Base-by-base conservation (phyloP, 2,329 filamentous ascomycete genomes). In the Sphaerulina vaccinii region DNA sequence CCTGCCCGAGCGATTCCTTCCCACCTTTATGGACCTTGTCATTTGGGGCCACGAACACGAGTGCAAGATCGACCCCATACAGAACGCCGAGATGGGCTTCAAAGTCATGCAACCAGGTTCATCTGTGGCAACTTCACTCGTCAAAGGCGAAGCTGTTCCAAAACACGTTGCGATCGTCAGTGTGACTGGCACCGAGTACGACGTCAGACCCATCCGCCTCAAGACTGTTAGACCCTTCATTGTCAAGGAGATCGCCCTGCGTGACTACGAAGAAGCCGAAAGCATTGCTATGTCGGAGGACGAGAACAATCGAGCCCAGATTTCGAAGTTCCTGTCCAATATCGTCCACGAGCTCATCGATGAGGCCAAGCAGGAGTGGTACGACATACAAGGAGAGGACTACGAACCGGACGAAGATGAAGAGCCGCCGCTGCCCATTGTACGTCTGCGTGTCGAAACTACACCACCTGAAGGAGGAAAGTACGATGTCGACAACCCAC, bases 21-120 rank as follows among this genome's bases (percentile, higher is more conserved):
- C 93, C 0, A 85, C 90, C 15, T 97, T 95, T 74, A 75, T 99
- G 57, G 87, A 99, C 65, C 78, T 99, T 3, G 83, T 99, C 0
- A 81, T 99, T 44, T 99, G 93, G 93, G 93, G 93, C 2, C 93
- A 99, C 65, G 93, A 99, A 70, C 93, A 99, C 66, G 92, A 99
- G 69, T 99, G 93, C 66, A 70, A 92, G 6, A 95, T 99, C 58
- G 85, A 96, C 38, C 93, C 93, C 0, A 75, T 77, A 1, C 77
- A 84, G 40, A 99, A 97, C 62, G 82, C 87, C 0, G 90, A 96
- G 65, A 96, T 86, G 41, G 87, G 86, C 0, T 99, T 99, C 62
- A 84, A 93, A 61, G 92, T 99, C 57, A 96, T 99, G 83, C 93
- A 99, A 65, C 93, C 93, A 0, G 93, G 93, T 0, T 99, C 93